A percentile compares a stretch with the other conserved stretches of the same genome.
These are phyloP conservation scores for Rhexocercosporidium sp. DNA, from an alignment of 2,329 filamentous ascomycete genomes.

Conservation along the genomic window DNA sequence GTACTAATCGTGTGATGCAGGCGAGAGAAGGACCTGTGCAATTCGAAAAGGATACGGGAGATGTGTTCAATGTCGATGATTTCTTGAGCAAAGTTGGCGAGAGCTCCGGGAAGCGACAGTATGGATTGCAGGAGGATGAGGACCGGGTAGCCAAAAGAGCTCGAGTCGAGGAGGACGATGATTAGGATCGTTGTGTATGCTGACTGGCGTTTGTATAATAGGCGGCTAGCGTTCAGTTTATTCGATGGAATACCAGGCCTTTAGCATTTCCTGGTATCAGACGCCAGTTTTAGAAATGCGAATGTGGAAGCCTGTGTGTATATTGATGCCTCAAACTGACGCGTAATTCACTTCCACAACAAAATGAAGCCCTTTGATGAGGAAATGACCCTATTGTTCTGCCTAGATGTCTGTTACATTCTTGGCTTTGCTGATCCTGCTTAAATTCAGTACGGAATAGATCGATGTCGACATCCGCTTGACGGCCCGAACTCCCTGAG, in stretches of 20 bases:
- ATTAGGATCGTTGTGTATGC: constrained; percentile 26
- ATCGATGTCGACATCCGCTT: neutral
- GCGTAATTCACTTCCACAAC: neutral
- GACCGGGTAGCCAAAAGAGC: constrained; percentile 70
- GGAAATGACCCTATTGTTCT: neutral
- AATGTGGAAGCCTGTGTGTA: neutral
- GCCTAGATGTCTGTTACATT: neutral
- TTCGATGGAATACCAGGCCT: neutral
- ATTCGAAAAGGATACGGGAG: constrained; percentile 86
- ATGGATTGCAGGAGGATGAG: constrained; percentile 73
- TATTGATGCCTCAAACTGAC: neutral
- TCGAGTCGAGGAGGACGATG: constrained; percentile 74
- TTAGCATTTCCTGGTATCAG: neutral
- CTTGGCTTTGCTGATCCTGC: neutral
- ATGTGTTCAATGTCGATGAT: constrained; percentile 93
- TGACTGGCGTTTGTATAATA: constrained; percentile 11
- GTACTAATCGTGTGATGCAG: constrained; percentile 47
- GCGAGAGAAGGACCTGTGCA: constrained; percentile 89
- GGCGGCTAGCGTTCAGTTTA: neutral
- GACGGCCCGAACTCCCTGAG: neutral
- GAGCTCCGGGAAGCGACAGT: constrained; percentile 71
- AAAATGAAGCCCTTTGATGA: neutral
- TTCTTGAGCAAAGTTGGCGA: constrained; percentile 82
- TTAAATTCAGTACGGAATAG: neutral
- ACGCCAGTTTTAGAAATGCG: neutral